Conservation (phyloP, 2,329 filamentous ascomycete species). For the Diplodia intermedia region DNA sequence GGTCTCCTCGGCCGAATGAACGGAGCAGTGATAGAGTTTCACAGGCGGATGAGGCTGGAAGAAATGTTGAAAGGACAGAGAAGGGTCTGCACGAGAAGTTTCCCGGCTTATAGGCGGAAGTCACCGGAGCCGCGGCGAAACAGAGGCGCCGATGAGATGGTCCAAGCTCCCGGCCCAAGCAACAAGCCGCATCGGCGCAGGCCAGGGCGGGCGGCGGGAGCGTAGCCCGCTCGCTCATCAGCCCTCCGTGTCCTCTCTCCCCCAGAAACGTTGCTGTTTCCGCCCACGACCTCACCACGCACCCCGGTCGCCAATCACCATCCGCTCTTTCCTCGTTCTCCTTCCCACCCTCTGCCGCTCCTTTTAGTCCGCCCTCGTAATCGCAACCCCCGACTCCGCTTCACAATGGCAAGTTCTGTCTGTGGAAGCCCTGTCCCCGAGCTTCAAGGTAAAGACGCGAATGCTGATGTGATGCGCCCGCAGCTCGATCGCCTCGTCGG, state of each 20-base stretch:
- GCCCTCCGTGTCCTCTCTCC: conserved; percentile 28
- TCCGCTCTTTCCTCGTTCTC: background rate
- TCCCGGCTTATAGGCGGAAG: background rate
- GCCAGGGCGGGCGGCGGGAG: conserved; percentile 22
- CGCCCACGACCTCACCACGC: background rate
- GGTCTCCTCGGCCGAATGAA: too few species aligned
- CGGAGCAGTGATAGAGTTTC: background rate
- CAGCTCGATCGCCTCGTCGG: conserved; percentile 91
- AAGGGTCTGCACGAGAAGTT: conserved; percentile 5
- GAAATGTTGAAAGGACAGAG: background rate
- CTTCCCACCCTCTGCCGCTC: conserved; percentile 14
- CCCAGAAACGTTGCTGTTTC: conserved; percentile 16
- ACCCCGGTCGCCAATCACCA: conserved; percentile 4
- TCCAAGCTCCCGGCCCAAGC: conserved; percentile 23
- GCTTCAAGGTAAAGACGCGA: conserved; percentile 9
- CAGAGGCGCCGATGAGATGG: conserved; percentile 3
- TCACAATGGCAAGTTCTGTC: conserved; percentile 33
- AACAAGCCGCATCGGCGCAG: background rate
- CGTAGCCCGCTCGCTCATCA: conserved; percentile 21
- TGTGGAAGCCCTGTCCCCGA: conserved; percentile 24
- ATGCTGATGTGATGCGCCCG: conserved; percentile 2
- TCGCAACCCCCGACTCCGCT: background rate
- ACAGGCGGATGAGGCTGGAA: background rate
- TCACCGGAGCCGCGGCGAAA: conserved; percentile 5
- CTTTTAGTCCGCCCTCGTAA: conserved; percentile 1